Conservation (phyloP, 2,329 filamentous ascomycete species). For the Epichloe gansuensis region DNA sequence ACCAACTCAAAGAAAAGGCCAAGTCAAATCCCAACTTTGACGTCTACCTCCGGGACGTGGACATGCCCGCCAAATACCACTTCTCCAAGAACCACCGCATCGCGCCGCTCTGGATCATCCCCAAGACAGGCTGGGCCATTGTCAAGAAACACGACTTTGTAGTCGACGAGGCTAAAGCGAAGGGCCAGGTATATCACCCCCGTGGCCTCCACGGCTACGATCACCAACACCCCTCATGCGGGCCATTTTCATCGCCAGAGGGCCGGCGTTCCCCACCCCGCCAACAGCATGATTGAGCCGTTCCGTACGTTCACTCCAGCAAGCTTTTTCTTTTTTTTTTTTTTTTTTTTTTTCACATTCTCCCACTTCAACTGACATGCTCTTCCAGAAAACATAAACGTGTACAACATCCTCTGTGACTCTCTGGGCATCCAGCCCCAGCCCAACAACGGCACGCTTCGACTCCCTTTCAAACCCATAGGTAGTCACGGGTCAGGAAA, state of each 20-base stretch:
- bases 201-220: conserved; percentile 89
- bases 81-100: conserved; percentile 83
- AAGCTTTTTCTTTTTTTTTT: neutral
- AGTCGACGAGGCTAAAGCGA: conserved; percentile 49
- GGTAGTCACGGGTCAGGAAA: conserved; percentile 47
- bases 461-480: conserved; percentile 53
- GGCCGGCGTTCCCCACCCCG: conserved; percentile 78
- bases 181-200: conserved; percentile 61
- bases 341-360: neutral
- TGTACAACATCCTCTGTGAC: conserved; percentile 92
- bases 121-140: conserved; percentile 85
- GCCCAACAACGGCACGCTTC: conserved; percentile 80
- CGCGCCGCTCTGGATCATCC: conserved; percentile 88
- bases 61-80: conserved; percentile 90
- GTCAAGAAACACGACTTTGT: conserved; percentile 72
- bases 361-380: conserved; percentile 13
- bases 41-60: conserved; percentile 71
- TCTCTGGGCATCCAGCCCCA: conserved; percentile 61
- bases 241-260: conserved; percentile 84
- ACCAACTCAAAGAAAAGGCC: conserved; percentile 43
- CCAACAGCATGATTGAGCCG: conserved; percentile 64
- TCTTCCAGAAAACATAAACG: conserved; percentile 70
- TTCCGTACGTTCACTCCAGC: conserved; percentile 58
- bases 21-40: conserved; percentile 60
- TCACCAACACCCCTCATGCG: conserved; percentile 87